These are phyloP conservation scores for Dissophora globulifera DNA, from an alignment of 192 early-diverging fungal genomes.

Conservation along the genomic window DNA sequence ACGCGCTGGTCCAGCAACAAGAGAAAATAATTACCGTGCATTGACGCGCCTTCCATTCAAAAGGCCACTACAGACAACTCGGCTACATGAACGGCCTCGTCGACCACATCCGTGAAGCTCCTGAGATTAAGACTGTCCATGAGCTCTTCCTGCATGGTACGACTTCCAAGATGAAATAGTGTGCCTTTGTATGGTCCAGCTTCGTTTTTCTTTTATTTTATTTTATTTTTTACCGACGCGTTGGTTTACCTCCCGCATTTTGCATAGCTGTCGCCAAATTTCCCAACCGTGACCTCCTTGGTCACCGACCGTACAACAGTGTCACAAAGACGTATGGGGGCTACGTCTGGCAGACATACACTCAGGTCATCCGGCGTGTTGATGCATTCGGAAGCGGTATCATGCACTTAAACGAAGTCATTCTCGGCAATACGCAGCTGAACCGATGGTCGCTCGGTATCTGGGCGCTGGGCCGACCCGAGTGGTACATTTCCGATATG, in stretches of 20 bases:
- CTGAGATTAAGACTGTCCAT: slow-evolving; percentile 44
- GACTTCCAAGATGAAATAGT: neutral
- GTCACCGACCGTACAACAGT: slow-evolving; percentile 64
- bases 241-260: no score
- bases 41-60: no score
- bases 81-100: slow-evolving; percentile 5
- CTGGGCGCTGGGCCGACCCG: slow-evolving; percentile 70
- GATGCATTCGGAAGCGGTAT: slow-evolving; percentile 75
- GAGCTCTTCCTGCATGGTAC: slow-evolving; percentile 45
- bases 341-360: slow-evolving; percentile 77
- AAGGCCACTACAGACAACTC: slow-evolving; percentile 21
- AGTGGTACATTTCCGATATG: slow-evolving; percentile 72
- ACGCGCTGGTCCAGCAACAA: no score
- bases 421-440: slow-evolving; percentile 24
- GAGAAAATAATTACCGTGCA: no score
- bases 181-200: no score
- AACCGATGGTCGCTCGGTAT: slow-evolving; percentile 67
- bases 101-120: slow-evolving; percentile 6
- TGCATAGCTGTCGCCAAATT: slow-evolving; percentile 59
- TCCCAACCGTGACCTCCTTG: slow-evolving; percentile 67
- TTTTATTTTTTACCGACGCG: no score
- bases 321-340: slow-evolving; percentile 64
- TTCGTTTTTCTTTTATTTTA: no score
- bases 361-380: slow-evolving; percentile 62
- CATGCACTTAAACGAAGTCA: slow-evolving; percentile 61